Conservation (phyloP, 257 asterid species). For the Rubia yunnanensis region DNA sequence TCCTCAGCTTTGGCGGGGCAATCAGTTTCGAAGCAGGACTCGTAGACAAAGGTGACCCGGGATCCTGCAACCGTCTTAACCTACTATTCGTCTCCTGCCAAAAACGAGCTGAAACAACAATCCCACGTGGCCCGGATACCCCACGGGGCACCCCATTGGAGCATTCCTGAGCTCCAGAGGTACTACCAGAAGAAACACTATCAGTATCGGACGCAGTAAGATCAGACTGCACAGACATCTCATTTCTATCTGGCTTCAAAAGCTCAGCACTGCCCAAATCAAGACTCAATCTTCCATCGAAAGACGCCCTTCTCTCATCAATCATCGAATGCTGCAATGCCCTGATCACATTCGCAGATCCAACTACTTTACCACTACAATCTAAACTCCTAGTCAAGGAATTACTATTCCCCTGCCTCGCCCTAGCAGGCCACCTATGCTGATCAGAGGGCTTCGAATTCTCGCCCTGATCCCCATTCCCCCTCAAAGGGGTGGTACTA, state of each 20-base stretch:
- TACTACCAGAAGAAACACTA: conserved; percentile 93
- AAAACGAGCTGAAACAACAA: conserved; percentile 67
- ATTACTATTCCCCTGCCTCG: conserved; percentile 30
- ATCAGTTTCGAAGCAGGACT: conserved; percentile 59
- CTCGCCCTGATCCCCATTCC: conserved; percentile 68
- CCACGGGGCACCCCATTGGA: conserved; percentile 26
- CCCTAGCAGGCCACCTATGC: conserved; percentile 82
- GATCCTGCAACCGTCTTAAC: conserved; percentile 85
- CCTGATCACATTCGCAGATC: conserved; percentile 48
- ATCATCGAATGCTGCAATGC: conserved; percentile 49
- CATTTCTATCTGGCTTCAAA: conserved; percentile 43
- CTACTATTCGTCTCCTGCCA: conserved; percentile 96
- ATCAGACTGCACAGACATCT: conserved; percentile 44
- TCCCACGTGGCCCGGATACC: conserved; percentile 51
- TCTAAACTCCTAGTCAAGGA: conserved; percentile 61
- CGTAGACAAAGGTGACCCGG: conserved; percentile 55
- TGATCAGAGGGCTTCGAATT: conserved; percentile 63
- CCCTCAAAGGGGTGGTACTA: conserved; percentile 41
- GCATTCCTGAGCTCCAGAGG: conserved; percentile 65
- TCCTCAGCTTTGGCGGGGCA: conserved; percentile 52
- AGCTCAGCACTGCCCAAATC: conserved; percentile 52
- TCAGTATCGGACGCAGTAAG: conserved; percentile 79
- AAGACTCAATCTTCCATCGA: conserved; percentile 59
- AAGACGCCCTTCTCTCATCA: conserved; percentile 65
- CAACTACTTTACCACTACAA: conserved; percentile 41